Percentiles rank a stretch among this genome's conserved stretches.
Evolutionary conservation across 352 stramenopile genomes (phyloP).

Genomic region (Blastocystis sp.): DNA sequence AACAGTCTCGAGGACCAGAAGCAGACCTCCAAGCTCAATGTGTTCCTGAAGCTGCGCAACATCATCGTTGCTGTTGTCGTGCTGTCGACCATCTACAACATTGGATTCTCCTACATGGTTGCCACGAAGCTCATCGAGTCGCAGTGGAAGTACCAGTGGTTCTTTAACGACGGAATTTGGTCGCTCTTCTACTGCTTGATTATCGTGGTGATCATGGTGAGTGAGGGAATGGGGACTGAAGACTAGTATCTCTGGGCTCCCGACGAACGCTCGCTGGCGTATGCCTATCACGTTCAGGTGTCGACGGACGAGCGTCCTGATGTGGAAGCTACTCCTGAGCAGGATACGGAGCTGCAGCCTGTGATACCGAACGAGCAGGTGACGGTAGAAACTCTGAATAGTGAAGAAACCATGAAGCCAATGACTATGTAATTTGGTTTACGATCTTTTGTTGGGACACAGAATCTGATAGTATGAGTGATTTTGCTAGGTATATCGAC

Average conservation of each 20-base stretch:
- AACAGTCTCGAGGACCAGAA: conserved; percentile 20
- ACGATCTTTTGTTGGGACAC: not conserved
- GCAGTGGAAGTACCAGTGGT: conserved; percentile 18
- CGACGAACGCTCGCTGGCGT: not conserved
- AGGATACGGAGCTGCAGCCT: not conserved
- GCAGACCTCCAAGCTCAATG: conserved; percentile 2
- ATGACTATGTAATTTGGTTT: not conserved
- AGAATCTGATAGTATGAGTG: not conserved
- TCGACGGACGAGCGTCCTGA: conserved; percentile 29
- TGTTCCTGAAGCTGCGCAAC: conserved; percentile 10
- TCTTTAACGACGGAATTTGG: conserved; percentile 38
- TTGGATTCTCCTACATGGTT: not conserved
- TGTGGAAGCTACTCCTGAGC: not conserved
- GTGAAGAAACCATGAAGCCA: not conserved
- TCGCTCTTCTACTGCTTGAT: not conserved
- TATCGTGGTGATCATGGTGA: not conserved
- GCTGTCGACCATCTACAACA: not conserved
- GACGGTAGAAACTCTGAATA: not conserved
- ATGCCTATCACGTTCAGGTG: conserved; percentile 49
- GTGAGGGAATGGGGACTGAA: not conserved
- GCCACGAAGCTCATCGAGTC: not conserved
- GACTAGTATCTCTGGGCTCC: conserved; percentile 12
- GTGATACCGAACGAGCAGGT: not conserved
- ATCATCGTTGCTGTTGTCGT: not conserved
- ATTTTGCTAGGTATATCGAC: conserved; percentile 64